Evolutionary conservation across 352 stramenopile genomes (phyloP).

Genomic region (Pythium plurisporium): DNA sequence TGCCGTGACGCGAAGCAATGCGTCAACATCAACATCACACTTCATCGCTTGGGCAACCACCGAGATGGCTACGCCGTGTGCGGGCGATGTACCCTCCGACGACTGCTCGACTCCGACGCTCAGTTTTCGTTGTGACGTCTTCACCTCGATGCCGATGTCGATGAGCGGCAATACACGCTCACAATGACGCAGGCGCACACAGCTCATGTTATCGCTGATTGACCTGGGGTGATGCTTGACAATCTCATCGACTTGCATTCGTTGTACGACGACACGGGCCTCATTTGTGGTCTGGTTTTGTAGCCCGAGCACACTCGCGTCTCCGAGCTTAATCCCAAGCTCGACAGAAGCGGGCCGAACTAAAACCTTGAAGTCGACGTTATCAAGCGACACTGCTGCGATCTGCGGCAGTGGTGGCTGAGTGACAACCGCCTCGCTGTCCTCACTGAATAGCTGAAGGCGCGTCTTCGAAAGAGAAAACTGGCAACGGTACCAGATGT

Average conservation of each 20-base stretch:
- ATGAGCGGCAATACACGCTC: conserved; percentile 67
- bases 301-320: conserved; percentile 56
- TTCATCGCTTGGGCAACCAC: conserved; percentile 80
- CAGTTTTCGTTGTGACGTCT: conserved; percentile 11
- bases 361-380: conserved; percentile 70
- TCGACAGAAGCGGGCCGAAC: conserved; percentile 63
- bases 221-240: conserved; percentile 55
- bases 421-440: background rate
- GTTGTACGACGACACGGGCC: conserved; percentile 42
- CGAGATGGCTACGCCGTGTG: conserved; percentile 43
- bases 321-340: conserved; percentile 58
- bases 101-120: conserved; percentile 2
- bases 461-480: conserved; percentile 48
- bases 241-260: conserved; percentile 73
- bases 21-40: conserved; percentile 72
- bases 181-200: conserved; percentile 60
- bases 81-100: background rate
- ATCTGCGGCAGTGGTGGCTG: background rate
- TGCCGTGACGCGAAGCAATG: conserved; percentile 54
- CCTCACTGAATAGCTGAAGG: conserved; percentile 47
- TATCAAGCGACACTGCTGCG: conserved; percentile 33
- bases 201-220: conserved; percentile 66
- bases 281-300: background rate
- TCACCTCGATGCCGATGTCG: conserved; percentile 55
- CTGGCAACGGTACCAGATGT: conserved; percentile 81